Conservation (phyloP, 2,329 filamentous ascomycete species). For the Diaporthe eres region DNA sequence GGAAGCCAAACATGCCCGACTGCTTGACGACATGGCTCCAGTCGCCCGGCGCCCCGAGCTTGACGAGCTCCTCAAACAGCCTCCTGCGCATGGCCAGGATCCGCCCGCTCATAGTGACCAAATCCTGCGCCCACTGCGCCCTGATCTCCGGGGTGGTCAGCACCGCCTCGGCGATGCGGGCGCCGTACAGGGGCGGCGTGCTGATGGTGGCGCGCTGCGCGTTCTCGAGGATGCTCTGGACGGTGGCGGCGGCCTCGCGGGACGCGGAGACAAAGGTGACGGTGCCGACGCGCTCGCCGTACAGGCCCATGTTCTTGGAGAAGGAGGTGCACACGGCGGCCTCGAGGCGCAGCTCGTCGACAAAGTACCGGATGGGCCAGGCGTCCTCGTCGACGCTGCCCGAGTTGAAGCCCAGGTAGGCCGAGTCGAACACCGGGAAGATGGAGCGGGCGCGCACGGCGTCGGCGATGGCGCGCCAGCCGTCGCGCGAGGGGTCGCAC, state of each 20-base stretch:
- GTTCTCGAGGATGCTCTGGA: slow-evolving; percentile 51
- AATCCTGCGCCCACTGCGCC: slow-evolving; percentile 53
- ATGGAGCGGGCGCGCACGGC: slow-evolving; percentile 44
- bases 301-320: slow-evolving; percentile 70
- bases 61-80: slow-evolving; percentile 51
- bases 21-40: slow-evolving; percentile 56
- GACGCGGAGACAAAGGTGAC: slow-evolving; percentile 48
- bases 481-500: slow-evolving; percentile 53
- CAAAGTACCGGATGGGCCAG: slow-evolving; percentile 50
- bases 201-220: slow-evolving; percentile 53
- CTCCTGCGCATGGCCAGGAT: slow-evolving; percentile 53
- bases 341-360: slow-evolving; percentile 58
- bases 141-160: slow-evolving; percentile 48
- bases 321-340: slow-evolving; percentile 72
- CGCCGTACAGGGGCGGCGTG: slow-evolving; percentile 54
- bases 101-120: slow-evolving; percentile 54
- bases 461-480: slow-evolving; percentile 50
- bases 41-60: slow-evolving; percentile 51
- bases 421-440: slow-evolving; percentile 52
- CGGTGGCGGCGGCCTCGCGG: slow-evolving; percentile 37
- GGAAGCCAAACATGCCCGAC: slow-evolving; percentile 59
- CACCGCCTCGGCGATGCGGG: slow-evolving; percentile 52
- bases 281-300: slow-evolving; percentile 55
- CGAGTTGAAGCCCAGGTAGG: slow-evolving; percentile 52
- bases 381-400: slow-evolving; percentile 50